Percentiles rank a stretch among this genome's conserved stretches.
These are phyloP conservation scores for Botryosphaeria agaves DNA, from an alignment of 2,329 filamentous ascomycete genomes.

Conservation along the genomic window DNA sequence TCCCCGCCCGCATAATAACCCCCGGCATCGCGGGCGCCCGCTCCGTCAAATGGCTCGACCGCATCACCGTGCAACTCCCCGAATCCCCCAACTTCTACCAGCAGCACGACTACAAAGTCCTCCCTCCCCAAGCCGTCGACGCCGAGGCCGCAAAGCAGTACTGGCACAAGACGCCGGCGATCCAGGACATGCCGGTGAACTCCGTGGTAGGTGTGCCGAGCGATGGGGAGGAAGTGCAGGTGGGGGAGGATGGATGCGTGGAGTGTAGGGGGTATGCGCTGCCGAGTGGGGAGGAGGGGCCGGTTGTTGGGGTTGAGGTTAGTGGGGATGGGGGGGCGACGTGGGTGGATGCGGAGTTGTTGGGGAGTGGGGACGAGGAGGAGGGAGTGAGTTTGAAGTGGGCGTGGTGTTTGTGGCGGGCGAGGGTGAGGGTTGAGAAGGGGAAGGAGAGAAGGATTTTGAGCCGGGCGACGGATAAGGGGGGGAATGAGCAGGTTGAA, in stretches of 20 bases:
- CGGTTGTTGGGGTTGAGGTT: conserved; percentile 35
- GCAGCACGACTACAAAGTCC: conserved; percentile 40
- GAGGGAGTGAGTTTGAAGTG: conserved; percentile 23
- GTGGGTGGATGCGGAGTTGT: conserved; percentile 31
- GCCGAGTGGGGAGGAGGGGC: conserved; percentile 34
- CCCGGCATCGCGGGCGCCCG: conserved; percentile 36
- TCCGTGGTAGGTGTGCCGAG: conserved; percentile 34
- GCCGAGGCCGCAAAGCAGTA: conserved; percentile 32
- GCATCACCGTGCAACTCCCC: conserved; percentile 30
- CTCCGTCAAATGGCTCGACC: conserved; percentile 39
- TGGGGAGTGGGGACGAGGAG: conserved; percentile 12
- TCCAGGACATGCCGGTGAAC: conserved; percentile 40
- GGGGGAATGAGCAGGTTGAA: conserved; percentile 32
- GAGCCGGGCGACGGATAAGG: conserved; percentile 36
- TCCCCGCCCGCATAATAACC: conserved; percentile 32
- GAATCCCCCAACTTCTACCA: conserved; percentile 40
- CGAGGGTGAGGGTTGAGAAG: conserved; percentile 22
- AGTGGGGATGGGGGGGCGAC: conserved; percentile 29
- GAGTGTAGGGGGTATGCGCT: conserved; percentile 38
- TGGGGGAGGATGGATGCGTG: conserved; percentile 23
- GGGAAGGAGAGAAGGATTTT: conserved; percentile 27
- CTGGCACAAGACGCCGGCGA: conserved; percentile 31
- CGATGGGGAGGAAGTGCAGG: conserved; percentile 23
- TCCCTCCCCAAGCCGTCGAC: conserved; percentile 33
- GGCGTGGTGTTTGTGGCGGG: conserved; percentile 40